phyloP scores from a whole-genome alignment of 2,329 filamentous ascomycete genomes.

The Chaetoscypha palmicola region DNA sequence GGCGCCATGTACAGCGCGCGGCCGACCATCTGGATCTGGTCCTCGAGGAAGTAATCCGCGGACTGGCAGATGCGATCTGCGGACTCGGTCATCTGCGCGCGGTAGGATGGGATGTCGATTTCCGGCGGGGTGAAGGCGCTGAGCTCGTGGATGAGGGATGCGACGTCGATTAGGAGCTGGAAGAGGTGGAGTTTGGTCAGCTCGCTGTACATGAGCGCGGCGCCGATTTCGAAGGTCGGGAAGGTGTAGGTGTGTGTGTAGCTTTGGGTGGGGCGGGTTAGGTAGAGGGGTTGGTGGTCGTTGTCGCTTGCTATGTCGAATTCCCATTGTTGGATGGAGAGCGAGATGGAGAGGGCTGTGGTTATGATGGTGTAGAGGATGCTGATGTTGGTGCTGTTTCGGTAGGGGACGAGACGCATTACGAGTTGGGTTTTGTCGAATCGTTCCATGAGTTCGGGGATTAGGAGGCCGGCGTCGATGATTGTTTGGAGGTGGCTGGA shows the following conservation, averaged over 20 bases:
- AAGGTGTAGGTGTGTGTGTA: conserved; percentile 8
- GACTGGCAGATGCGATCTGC: conserved; percentile 12
- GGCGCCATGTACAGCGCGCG: conserved; percentile 10
- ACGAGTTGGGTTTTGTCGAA: conserved; percentile 4
- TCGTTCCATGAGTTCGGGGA: conserved; percentile 11
- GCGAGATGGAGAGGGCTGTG: neutral
- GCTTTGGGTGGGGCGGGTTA: neutral
- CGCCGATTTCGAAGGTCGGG: conserved; percentile 7
- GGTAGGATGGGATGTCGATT: neutral
- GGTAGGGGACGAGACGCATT: neutral
- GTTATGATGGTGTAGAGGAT: neutral
- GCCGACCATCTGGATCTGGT: conserved; percentile 7
- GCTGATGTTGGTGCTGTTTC: neutral
- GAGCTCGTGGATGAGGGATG: neutral
- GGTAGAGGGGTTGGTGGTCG: neutral
- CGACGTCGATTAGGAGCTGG: conserved; percentile 6
- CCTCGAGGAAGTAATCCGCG: conserved; percentile 11
- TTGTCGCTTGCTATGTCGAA: neutral
- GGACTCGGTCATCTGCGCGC: neutral
- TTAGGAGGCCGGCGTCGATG: conserved; percentile 3
- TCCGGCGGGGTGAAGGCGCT: neutral
- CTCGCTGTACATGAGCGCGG: conserved; percentile 8
- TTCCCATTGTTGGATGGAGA: conserved; percentile 6
- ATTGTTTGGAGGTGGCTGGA: conserved; percentile 4
- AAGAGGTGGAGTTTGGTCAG: conserved; percentile 11